These are phyloP conservation scores for Xylaria cubensis DNA, from an alignment of 495 filamentous ascomycete species.

Conservation along the genomic window DNA sequence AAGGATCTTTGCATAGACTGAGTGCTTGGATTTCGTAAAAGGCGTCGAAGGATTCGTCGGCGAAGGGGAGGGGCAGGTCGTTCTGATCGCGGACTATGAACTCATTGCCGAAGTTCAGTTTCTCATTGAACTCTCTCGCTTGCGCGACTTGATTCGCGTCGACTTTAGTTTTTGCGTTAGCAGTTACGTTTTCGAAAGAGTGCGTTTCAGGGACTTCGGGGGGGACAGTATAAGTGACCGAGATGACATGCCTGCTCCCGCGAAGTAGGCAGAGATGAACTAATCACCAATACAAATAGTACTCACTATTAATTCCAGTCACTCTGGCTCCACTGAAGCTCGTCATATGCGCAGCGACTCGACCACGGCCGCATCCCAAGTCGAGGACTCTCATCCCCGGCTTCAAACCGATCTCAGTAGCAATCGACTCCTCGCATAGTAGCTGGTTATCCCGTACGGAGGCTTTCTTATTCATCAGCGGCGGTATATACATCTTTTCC, in stretches of 20 bases:
- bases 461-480: conserved; percentile 65
- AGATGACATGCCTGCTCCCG: neutral
- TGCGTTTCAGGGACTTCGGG: neutral
- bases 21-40: conserved; percentile 72
- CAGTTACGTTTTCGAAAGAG: neutral
- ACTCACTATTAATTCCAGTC: conserved; percentile 61
- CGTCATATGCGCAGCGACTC: conserved; percentile 68
- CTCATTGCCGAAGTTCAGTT: conserved; percentile 56
- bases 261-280: too few relatives aligned
- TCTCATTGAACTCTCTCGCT: conserved; percentile 58
- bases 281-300: neutral
- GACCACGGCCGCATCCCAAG: conserved; percentile 66
- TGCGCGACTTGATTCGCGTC: conserved; percentile 67
- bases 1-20: conserved; percentile 64
- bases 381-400: conserved; percentile 61
- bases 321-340: conserved; percentile 61
- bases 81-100: conserved; percentile 67
- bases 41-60: conserved; percentile 61
- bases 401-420: conserved; percentile 57
- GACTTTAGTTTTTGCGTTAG: conserved; percentile 35
- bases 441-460: conserved; percentile 60
- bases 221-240: neutral
- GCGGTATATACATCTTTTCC: conserved; percentile 74
- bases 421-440: conserved; percentile 66
- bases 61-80: conserved; percentile 63